Conservation (phyloP, 2,329 filamentous ascomycete species). For the Ophiostoma montium region DNA sequence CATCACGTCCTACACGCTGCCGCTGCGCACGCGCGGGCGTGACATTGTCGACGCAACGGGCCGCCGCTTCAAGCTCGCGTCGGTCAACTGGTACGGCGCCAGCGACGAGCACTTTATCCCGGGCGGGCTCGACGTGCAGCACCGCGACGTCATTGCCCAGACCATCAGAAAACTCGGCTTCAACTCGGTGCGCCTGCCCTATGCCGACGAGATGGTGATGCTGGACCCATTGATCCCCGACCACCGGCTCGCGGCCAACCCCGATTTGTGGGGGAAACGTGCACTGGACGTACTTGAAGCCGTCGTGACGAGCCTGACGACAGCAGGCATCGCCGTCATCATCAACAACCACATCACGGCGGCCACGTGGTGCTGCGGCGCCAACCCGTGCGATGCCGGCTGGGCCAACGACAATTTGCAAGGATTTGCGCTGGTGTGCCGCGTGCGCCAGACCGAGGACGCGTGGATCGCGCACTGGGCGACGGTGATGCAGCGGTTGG, state of each 20-base stretch:
- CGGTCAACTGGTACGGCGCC: conserved; percentile 58
- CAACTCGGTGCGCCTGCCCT: conserved; percentile 56
- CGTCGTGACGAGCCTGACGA: conserved; percentile 43
- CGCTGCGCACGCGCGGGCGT: conserved; percentile 44
- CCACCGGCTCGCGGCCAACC: conserved; percentile 40
- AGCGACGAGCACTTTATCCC: conserved; percentile 53
- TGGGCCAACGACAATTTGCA: conserved; percentile 43
- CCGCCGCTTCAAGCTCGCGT: conserved; percentile 45
- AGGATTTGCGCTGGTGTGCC: conserved; percentile 35
- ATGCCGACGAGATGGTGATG: conserved; percentile 54
- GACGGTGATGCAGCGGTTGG: conserved; percentile 44
- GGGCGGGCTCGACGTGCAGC: conserved; percentile 47
- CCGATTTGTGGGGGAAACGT: conserved; percentile 39
- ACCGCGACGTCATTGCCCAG: conserved; percentile 44
- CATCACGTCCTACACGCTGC: conserved; percentile 37
- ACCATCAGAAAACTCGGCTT: conserved; percentile 50
- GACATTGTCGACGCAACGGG: conserved; percentile 44
- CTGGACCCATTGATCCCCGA: conserved; percentile 40
- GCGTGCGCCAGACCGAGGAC: conserved; percentile 47
- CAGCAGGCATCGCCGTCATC: conserved; percentile 48
- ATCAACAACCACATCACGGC: conserved; percentile 59
- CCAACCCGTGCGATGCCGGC: conserved; percentile 50
- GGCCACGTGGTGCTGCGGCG: conserved; percentile 55
- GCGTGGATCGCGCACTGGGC: conserved; percentile 55
- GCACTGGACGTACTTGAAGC: conserved; percentile 50